Evolutionary conservation across 116 monocot species (phyloP).

Genomic region (Trichopus zeylanicus): DNA sequence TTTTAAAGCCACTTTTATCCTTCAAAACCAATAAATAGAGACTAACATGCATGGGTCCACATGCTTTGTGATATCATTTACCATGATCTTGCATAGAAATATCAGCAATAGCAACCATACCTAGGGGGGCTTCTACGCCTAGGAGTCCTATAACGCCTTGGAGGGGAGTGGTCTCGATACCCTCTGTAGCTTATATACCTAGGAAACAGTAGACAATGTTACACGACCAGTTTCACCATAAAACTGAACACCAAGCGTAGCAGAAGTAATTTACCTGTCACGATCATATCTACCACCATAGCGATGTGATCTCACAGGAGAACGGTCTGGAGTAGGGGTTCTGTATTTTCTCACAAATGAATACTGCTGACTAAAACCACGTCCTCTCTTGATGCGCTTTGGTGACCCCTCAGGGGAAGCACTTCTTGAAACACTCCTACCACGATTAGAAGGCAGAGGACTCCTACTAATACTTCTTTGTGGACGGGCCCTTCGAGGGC

Average conservation of each 20-base stretch:
- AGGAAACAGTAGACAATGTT: not conserved
- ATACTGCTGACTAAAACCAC: constrained; percentile 82
- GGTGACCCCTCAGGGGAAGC: constrained; percentile 81
- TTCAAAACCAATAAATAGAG: no score
- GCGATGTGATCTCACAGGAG: constrained; percentile 63
- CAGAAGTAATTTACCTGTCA: constrained; percentile 48
- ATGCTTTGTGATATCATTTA: no score
- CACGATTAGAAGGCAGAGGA: constrained; percentile 33
- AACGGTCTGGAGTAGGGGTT: constrained; percentile 78
- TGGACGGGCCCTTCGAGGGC: constrained; percentile 20
- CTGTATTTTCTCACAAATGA: constrained; percentile 81
- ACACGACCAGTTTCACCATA: not conserved
- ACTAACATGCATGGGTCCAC: no score
- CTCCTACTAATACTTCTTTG: constrained; percentile 25
- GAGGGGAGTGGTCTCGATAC: constrained; percentile 67
- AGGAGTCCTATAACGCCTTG: constrained; percentile 62
- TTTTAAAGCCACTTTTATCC: no score
- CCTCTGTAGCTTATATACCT: constrained; percentile 69
- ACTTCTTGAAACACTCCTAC: constrained; percentile 71
- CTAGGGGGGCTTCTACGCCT: constrained; percentile 72
- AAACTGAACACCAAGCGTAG: not conserved
- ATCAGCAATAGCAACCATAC: constrained; percentile 18
- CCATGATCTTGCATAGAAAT: not conserved
- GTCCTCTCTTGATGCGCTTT: constrained; percentile 79
- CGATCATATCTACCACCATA: constrained; percentile 73